Conservation (phyloP, 768 basidiomycete genomes). For the Austroboletus festivus region DNA sequence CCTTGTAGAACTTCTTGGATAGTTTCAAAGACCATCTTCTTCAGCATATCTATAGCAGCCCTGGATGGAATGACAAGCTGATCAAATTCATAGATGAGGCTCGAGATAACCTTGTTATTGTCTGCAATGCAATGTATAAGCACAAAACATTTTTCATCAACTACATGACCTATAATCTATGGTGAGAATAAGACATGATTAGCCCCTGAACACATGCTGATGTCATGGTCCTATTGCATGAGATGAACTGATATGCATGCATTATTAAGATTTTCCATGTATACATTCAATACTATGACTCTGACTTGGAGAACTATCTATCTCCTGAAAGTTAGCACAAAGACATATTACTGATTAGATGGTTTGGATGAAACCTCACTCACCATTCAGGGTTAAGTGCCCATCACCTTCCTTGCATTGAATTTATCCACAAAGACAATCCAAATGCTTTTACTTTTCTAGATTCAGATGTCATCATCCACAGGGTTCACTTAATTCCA, state of each 20-base stretch:
- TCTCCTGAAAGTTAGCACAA: slow-evolving; percentile 2
- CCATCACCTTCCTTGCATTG: not conserved
- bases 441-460: slow-evolving; percentile 15
- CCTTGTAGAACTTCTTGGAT: too few species aligned
- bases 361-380: slow-evolving; percentile 10
- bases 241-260: slow-evolving; percentile 1
- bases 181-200: not conserved
- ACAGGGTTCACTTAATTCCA: not conserved
- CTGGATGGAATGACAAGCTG: not conserved
- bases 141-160: not conserved
- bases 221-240: not conserved
- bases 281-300: not conserved
- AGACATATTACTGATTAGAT: slow-evolving; percentile 30
- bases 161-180: not conserved
- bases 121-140: not conserved
- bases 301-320: not conserved
- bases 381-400: not conserved
- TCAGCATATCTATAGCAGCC: too few species aligned
- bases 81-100: not conserved
- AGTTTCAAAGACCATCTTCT: too few species aligned
- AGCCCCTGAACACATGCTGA: not conserved
- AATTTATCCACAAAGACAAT: not conserved
- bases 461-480: not conserved
- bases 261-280: slow-evolving; percentile 19
- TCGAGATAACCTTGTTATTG: not conserved